Percentiles rank a stretch among this genome's conserved stretches.
Conservation (phyloP, 768 basidiomycete species). For the Serendipita sp. region DNA sequence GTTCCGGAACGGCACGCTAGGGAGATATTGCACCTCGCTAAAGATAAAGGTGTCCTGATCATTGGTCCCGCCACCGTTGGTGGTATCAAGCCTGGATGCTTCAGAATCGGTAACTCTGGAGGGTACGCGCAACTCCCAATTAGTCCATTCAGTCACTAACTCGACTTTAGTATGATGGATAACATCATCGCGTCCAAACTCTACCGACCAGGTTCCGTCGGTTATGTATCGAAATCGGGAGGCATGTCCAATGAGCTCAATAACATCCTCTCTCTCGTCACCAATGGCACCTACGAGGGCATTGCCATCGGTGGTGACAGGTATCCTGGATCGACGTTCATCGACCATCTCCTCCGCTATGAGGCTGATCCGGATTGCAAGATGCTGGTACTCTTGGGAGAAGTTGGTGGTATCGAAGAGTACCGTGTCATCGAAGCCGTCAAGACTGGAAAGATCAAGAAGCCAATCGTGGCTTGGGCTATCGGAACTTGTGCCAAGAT, state of each 20-base stretch:
- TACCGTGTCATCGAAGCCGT: constrained; percentile 98
- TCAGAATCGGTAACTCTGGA: constrained; percentile 98
- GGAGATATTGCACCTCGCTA: constrained; percentile 81
- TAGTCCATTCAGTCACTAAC: background rate
- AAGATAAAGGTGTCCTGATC: constrained; percentile 76
- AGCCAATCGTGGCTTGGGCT: constrained; percentile 99
- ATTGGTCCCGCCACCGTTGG: constrained; percentile 96
- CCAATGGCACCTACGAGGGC: constrained; percentile 99
- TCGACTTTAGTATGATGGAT: constrained; percentile 78
- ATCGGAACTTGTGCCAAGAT: constrained; percentile 99
- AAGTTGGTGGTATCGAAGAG: constrained; percentile 97
- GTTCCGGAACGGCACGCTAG: constrained; percentile 95
- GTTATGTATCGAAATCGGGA: constrained; percentile 98
- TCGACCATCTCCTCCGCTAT: constrained; percentile 95
- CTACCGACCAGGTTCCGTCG: constrained; percentile 92
- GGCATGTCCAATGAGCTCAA: constrained; percentile 99
- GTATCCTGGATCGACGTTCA: constrained; percentile 96
- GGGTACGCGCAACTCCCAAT: constrained; percentile 34
- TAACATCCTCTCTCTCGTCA: constrained; percentile 92
- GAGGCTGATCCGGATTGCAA: constrained; percentile 95
- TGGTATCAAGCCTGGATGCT: constrained; percentile 99
- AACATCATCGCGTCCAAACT: constrained; percentile 98
- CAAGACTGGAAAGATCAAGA: constrained; percentile 81
- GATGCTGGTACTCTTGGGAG: constrained; percentile 96
- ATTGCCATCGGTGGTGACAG: constrained; percentile 99